Evolutionary conservation across 108 stramenopile species (phyloP).

Genomic region (Nitzschia sp.): DNA sequence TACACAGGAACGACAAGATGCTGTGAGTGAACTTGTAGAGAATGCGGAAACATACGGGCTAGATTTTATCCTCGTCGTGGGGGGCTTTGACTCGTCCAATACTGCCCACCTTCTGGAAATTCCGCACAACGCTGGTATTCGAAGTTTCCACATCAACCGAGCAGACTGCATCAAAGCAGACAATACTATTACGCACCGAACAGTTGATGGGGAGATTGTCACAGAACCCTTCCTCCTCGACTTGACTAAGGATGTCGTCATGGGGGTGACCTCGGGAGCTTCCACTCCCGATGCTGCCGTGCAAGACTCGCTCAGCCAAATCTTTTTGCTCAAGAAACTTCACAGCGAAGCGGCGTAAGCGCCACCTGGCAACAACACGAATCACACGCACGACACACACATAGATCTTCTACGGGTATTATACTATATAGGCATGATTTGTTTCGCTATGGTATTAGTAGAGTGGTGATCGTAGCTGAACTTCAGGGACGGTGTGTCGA

Average conservation of each 20-base stretch:
- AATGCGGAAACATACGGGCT: slow-evolving; percentile 62
- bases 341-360: slow-evolving; percentile 2
- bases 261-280: slow-evolving; percentile 97
- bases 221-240: slow-evolving; percentile 79
- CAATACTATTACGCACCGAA: slow-evolving; percentile 88
- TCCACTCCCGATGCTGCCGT: slow-evolving; percentile 91
- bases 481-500: no score
- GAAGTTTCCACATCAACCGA: slow-evolving; percentile 92
- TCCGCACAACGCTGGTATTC: slow-evolving; percentile 78
- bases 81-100: slow-evolving; percentile 98
- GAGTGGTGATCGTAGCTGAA: no score
- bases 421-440: no score
- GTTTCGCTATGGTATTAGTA: no score
- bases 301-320: slow-evolving; percentile 81
- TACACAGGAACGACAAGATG: slow-evolving; percentile 89
- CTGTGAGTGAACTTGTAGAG: slow-evolving; percentile 89
- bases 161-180: slow-evolving; percentile 88
- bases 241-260: slow-evolving; percentile 69
- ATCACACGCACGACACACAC: no score
- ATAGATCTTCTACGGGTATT: no score
- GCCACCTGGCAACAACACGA: no score
- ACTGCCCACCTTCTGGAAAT: slow-evolving; percentile 96
- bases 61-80: slow-evolving; percentile 95
- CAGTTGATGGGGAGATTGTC: slow-evolving; percentile 81
- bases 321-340: slow-evolving; percentile 78